These are phyloP conservation scores for Penicillium italicum DNA, from an alignment of 2,329 filamentous ascomycete genomes.

Conservation along the genomic window DNA sequence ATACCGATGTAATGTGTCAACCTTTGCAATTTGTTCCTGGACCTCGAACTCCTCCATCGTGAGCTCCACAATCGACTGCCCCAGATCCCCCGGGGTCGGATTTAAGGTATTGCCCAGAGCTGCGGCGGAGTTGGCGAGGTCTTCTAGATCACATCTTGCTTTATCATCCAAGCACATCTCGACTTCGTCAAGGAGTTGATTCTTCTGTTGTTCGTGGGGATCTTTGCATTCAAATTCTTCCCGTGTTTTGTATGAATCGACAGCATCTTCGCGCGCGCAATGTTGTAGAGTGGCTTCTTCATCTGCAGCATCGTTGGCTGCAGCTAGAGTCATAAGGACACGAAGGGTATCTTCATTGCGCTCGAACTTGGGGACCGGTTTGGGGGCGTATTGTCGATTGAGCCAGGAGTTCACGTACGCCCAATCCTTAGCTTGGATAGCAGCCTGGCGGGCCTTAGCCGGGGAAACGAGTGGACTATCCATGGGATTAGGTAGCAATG, in stretches of 20 bases:
- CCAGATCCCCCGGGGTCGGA: conserved; percentile 51
- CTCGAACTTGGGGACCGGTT: conserved; percentile 69
- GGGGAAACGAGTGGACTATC: conserved; percentile 54
- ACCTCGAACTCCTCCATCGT: conserved; percentile 52
- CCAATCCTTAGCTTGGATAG: conserved; percentile 86
- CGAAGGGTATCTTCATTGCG: conserved; percentile 80
- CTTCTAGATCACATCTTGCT: conserved; percentile 55
- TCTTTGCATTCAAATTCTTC: conserved; percentile 27
- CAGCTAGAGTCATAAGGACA: conserved; percentile 68
- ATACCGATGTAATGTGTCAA: conserved; percentile 56
- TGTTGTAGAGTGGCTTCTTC: conserved; percentile 38
- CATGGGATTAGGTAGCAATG: conserved; percentile 22
- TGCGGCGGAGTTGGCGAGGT: conserved; percentile 54
- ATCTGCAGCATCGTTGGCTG: conserved; percentile 68
- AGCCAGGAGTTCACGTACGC: conserved; percentile 83
- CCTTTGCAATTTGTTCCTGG: conserved; percentile 55
- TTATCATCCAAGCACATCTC: conserved; percentile 53
- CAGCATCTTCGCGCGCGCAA: conserved; percentile 37
- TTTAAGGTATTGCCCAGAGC: conserved; percentile 48
- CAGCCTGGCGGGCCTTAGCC: conserved; percentile 67
- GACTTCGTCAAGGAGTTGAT: conserved; percentile 51
- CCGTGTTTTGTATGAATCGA: conserved; percentile 30
- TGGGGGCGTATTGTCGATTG: conserved; percentile 62
- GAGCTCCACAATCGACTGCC: conserved; percentile 53
- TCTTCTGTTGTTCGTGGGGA: conserved; percentile 30